Evolutionary conservation across 2,329 filamentous ascomycete genomes (phyloP), one percentile per base, ranked within the genome.

Genomic region (Fusarium begoniae): DNA sequence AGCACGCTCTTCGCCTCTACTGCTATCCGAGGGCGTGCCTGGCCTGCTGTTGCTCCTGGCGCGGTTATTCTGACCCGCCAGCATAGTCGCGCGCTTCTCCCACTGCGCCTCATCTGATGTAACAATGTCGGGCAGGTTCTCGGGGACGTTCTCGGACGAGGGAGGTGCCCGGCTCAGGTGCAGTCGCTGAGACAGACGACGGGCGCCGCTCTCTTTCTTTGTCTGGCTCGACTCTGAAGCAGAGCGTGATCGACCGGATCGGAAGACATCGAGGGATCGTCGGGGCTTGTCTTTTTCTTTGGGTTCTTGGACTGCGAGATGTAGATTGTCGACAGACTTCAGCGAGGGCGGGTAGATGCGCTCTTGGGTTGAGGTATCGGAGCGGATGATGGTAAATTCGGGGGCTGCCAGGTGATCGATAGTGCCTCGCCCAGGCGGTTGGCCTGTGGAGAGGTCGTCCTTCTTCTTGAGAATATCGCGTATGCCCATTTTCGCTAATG

Each of bases 51-150:
- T 69, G 74, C 83, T 85, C 73, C 84, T 83, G 66, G 83, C 82
- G 76, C 83, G 80, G 75, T 88, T 87, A 76, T 88, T 90, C 75
- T 88, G 87, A 75, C 89, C 89, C 38, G 94, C 96, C 74, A 98
- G 86, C 68, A 97, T 90, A n/a, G 95, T 98, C 35, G 96, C 96
- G 69, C 96, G 89, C 85, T 93, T 92, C 87, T 98, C 96, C 96
- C 96, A 99, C 83, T 93, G 89, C 67, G 90, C 90, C 85, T 97
- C 93, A 40, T 85, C 81, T 81, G 75, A 84, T 81, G 79, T 80
- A 57, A 87, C 84, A 65, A 98, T 94, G 70, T 92, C 91, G 28
- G 95, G 95, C 59, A 98, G 87, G 83, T 97, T 89, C 60, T 88
- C 83, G 4, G 96, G 96, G 43, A 98, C 89, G 81, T 94, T 92